Evolutionary conservation across 768 basidiomycete genomes (phyloP), one percentile per base, ranked within the genome.

Genomic region (Kwoniella sp.): DNA sequence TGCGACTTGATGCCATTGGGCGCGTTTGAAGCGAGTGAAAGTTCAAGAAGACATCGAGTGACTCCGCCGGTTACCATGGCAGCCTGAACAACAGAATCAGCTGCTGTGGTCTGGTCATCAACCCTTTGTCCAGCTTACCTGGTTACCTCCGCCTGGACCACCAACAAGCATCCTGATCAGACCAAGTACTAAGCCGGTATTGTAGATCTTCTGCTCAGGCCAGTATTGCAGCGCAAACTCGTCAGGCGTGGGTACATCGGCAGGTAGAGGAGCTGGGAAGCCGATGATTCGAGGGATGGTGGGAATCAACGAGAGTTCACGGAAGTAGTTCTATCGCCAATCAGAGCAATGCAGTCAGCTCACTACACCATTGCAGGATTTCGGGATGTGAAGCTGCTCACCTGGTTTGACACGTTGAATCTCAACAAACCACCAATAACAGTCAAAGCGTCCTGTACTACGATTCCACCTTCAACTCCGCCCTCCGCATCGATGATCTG

Each of bases 211-310:
- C 78, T 92, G 90, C 46, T 87, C 85, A 68, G 94, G 91, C 96
- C 96, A 99, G 79, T 92, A 92, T 77, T 99, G 96, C 49, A 97
- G 81, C 0, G 93, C 89, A 79, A 97, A 98, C 67, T 91, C 89
- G 77, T 96, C 76, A 19, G 82, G 80, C 3, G 80, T 71, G 1
- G 73, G 50, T 83, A 84, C 27, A 86, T 84, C 29, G 88, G 92
- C 50, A 86, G 87, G 48, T 89, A 84, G 24, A 88, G 84, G 26
- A 85, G 86, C 66, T 2, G 82, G 82, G 68, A 82, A 83, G 47
- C 81, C 80, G 33, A 83, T 77, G 36, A 82, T 87, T 85, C 63
- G 93, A 71, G 59, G 88, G 71, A 63, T 88, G 80, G 68, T 88
- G 84, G 69, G 94, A 82, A 65, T 88, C 79, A 80, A 80, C 10